A percentile compares a stretch with the other conserved stretches of the same genome.
Evolutionary conservation across 192 early-diverging fungal species (phyloP).

Genomic region (Coemansia umbellata): DNA sequence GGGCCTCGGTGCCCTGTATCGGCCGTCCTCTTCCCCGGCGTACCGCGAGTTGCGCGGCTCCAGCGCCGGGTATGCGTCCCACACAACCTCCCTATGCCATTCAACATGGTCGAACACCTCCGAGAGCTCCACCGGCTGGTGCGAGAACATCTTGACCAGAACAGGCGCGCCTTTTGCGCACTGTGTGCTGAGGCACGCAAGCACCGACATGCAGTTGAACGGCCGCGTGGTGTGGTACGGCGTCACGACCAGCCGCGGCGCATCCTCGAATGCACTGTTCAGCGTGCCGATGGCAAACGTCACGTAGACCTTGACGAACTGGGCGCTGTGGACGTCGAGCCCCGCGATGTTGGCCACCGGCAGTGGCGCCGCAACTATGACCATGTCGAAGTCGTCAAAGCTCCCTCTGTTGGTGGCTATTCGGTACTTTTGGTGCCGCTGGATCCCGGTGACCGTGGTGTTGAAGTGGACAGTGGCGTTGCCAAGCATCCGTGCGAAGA

Average conservation of each 20-base stretch:
- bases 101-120: slow-evolving; percentile 1
- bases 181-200: slow-evolving; percentile 12
- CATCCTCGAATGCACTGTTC: slow-evolving; percentile 4
- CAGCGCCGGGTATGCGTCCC: slow-evolving; percentile 25
- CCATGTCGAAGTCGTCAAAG: slow-evolving; percentile 18
- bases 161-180: slow-evolving; percentile 3
- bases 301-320: no score
- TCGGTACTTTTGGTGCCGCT: neutral
- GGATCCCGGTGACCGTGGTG: slow-evolving; percentile 2
- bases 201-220: slow-evolving; percentile 34
- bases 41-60: slow-evolving; percentile 18
- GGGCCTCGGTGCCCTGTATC: no score
- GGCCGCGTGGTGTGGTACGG: slow-evolving; percentile 19
- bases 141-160: slow-evolving; percentile 29
- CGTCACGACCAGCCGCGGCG: slow-evolving; percentile 21
- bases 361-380: slow-evolving; percentile 26
- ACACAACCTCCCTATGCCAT: slow-evolving; percentile 18
- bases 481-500: slow-evolving; percentile 17
- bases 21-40: neutral
- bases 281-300: slow-evolving; percentile 30
- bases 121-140: slow-evolving; percentile 7
- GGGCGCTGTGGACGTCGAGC: slow-evolving; percentile 9
- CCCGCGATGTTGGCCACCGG: slow-evolving; percentile 8
- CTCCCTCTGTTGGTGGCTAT: no score
- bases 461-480: slow-evolving; percentile 7